Evolutionary conservation across 1,139 yeast genomes (phyloP).

Genomic region (Sugiyamaella castrensis): DNA sequence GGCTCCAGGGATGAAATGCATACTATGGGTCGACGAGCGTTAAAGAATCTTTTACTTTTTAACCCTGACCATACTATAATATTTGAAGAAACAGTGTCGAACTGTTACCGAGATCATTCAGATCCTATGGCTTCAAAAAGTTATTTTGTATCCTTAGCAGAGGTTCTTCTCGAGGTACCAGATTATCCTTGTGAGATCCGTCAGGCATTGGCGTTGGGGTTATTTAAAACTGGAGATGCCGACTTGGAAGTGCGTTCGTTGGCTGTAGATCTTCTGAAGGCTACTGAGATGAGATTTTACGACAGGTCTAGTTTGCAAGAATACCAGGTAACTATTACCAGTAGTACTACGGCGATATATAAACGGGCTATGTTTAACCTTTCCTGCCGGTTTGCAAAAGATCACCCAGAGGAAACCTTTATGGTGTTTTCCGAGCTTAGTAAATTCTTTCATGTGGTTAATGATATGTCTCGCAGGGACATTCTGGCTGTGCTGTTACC

Average conservation of each 20-base stretch:
- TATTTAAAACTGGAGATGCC: conserved; percentile 68
- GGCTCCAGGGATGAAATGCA: conserved; percentile 59
- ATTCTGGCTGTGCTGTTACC: conserved; percentile 77
- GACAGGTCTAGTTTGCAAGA: conserved; percentile 40
- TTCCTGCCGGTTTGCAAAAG: conserved; percentile 58
- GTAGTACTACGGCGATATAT: conserved; percentile 68
- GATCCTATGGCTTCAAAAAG: conserved; percentile 53
- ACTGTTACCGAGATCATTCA: conserved; percentile 47
- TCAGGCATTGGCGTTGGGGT: conserved; percentile 61
- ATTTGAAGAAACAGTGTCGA: conserved; percentile 58
- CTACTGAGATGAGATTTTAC: conserved; percentile 53
- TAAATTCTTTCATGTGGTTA: conserved; percentile 63
- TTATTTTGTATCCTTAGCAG: conserved; percentile 70
- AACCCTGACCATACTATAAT: conserved; percentile 59
- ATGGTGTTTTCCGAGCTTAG: conserved; percentile 70
- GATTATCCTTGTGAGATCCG: conserved; percentile 48
- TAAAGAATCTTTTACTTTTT: conserved; percentile 58
- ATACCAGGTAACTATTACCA: conserved; percentile 60
- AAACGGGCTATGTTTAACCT: conserved; percentile 72
- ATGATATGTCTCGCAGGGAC: conserved; percentile 62
- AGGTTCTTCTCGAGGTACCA: conserved; percentile 49
- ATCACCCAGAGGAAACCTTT: conserved; percentile 56
- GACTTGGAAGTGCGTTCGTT: conserved; percentile 55
- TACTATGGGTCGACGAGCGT: conserved; percentile 67
- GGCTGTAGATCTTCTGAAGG: conserved; percentile 58